Evolutionary conservation across 192 early-diverging fungal species (phyloP), one percentile per base, ranked within the genome.

Genomic region (Powellomyces hirtus): DNA sequence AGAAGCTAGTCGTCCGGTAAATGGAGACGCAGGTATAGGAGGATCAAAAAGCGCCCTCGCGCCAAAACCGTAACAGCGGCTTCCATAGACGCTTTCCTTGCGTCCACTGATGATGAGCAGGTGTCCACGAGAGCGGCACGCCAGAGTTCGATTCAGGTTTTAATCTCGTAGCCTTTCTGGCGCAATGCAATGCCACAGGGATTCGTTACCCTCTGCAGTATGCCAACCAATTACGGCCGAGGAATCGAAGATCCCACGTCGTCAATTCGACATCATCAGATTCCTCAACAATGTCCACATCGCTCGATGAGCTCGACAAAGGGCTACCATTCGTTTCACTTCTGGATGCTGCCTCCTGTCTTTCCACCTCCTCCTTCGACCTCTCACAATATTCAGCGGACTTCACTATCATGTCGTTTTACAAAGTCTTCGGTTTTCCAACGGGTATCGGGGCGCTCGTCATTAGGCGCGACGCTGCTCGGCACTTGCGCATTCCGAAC

Each of bases 391-490:
- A 78, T 26, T 59, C 64, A 0, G 50, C 70, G 1, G 90, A 92
- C 61, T 94, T 93, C 74, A 69, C 87, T 4, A 80, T 79, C 6
- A 35, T 94, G 36, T 92, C 90, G 5, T 91, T 95, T 74, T 94
- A 95, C 84, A 95, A 95, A 68, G 82, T 93, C 40, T 93, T 95
- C 77, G 93, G 93, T 10, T 89, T 86, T 46, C 93, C 93, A 6
- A 92, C 91, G 22, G 91, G 92, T 1, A 64, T 95, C 4, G 93
- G 92, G 33, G 90, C 82, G 3, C 79, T 95, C 38, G 72, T 95
- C 13, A 70, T 94, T 30, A 77, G 84, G 52, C 81, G 83, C 4
- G 78, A 81, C 56, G 62, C 84, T 34, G 65, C 67, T 1, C 4
- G 4, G 10, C 58, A 69, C 24, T 62, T 76, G 26, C 52, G 68